Base-by-base conservation (phyloP, 176 grass and related monocot genomes). In the Thinopyrum elongatum region DNA sequence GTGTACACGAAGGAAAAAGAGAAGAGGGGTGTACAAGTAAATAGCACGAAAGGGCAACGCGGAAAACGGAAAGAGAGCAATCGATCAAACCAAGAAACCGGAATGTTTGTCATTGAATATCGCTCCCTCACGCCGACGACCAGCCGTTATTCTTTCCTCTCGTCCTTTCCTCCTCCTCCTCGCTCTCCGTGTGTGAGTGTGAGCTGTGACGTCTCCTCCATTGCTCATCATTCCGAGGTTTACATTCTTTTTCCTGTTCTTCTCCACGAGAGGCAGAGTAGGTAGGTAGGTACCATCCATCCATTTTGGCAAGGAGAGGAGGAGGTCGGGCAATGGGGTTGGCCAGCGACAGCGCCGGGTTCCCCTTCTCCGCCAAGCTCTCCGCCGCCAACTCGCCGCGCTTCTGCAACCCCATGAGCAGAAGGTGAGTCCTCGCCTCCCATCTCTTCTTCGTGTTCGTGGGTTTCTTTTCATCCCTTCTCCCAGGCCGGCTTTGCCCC, bases 341-440 rank as follows among this genome's bases (percentile, higher is more conserved):
- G 65, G 80, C 65, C 74, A 64, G 74, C 74, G 88, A 90, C 33
- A 78, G 36, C 34, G 30, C 57, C 5, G 84, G 65, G 73, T 74
- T 90, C 8, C 74, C 88, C 42, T 90, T 86, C 84, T 75, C 87
- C 70, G 7, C 71, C 74, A 81, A 84, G 70, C 57, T 75, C 70
- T 30, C 85, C 69, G 19, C 71, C 11, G 59, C 83, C 53, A 26
- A 26, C 72, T 90, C 88, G 41, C 88, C 84, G 74, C 88, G 88
- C 57, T 57, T 90, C 84, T 57, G 88, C 84, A 86, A 77, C 4
- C 65, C 88, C 57, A 83, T 86, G 65, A 83, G 70, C 22, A 90
- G 88, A 33, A 90, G 84, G 88, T 86, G 26, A 77, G 4, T 39
- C 73, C 44, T 75, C 23, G 14, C 73, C 26, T 21, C 66, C 38